Evolutionary conservation across 345 rosid genomes (phyloP).

Genomic region (Viola odorata): DNA sequence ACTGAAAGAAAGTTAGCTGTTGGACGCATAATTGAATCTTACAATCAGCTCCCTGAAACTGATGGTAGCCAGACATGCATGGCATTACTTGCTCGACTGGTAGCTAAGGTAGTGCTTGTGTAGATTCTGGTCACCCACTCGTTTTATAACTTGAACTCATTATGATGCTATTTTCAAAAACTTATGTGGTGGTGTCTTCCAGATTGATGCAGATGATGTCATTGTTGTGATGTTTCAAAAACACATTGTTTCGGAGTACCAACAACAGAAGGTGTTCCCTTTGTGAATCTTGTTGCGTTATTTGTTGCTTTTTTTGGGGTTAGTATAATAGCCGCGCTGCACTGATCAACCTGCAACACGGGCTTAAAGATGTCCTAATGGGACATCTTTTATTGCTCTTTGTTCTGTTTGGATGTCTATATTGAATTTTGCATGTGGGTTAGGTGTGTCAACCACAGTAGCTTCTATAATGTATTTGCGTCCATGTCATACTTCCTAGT

Average conservation of each 20-base stretch:
- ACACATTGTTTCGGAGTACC: slow-evolving; percentile 65
- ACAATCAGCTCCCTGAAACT: slow-evolving; percentile 45
- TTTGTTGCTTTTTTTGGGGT: not conserved
- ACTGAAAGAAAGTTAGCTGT: slow-evolving; percentile 54
- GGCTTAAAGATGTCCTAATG: no score
- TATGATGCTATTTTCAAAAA: not conserved
- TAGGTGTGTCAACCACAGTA: not conserved
- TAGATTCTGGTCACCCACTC: not conserved
- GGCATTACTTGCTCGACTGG: slow-evolving; percentile 75
- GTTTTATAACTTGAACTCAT: not conserved
- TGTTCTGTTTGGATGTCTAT: not conserved
- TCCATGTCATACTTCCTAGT: no score
- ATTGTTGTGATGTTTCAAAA: slow-evolving; percentile 55
- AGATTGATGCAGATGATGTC: slow-evolving; percentile 77
- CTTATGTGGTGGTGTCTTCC: slow-evolving; percentile 16
- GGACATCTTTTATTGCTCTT: not conserved
- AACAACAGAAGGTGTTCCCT: slow-evolving; percentile 61
- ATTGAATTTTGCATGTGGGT: not conserved
- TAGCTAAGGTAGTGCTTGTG: slow-evolving; percentile 58
- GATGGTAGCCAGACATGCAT: slow-evolving; percentile 49
- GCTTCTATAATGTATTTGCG: not conserved
- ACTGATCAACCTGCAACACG: no score
- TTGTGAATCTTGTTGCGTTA: slow-evolving; percentile 7
- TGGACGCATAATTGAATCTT: slow-evolving; percentile 66
- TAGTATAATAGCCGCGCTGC: no score